Conservation (phyloP, 495 filamentous ascomycete genomes). For the Chaetomidium leptoderma region DNA sequence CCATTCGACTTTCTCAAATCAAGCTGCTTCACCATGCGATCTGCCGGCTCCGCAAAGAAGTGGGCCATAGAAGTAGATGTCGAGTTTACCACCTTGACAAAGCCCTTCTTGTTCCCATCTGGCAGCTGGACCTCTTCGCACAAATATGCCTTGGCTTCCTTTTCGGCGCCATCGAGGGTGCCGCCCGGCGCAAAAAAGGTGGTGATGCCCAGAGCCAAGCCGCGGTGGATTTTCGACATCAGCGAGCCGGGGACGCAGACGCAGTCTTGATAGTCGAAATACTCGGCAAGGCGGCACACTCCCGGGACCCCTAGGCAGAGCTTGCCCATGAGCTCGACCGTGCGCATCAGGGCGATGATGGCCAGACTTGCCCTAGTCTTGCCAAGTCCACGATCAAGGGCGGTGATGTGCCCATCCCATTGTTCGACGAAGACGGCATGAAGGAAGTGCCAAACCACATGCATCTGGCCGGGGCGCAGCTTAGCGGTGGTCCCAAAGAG, state of each 20-base stretch:
- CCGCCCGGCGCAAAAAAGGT: not conserved
- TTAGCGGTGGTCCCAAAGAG: no score
- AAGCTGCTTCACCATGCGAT: not conserved
- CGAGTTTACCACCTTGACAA: not conserved
- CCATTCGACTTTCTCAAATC: not conserved
- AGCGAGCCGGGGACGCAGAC: not conserved
- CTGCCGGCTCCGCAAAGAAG: not conserved
- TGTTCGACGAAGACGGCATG: no score
- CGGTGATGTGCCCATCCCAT: no score
- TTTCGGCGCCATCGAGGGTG: not conserved
- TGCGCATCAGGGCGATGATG: not conserved
- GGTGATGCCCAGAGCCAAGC: not conserved
- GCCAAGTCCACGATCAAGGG: no score
- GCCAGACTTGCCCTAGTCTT: no score
- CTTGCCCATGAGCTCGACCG: not conserved
- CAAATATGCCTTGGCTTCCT: not conserved
- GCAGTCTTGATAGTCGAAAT: not conserved
- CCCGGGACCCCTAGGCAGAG: not conserved
- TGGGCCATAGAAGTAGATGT: not conserved
- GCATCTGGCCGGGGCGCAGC: no score
- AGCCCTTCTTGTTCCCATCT: not conserved
- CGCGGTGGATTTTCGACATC: not conserved
- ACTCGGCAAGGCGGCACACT: not conserved
- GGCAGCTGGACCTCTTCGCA: not conserved
- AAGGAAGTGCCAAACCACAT: no score